Base-by-base conservation (phyloP, 495 filamentous ascomycete genomes). In the Trichoderma erinaceum region DNA sequence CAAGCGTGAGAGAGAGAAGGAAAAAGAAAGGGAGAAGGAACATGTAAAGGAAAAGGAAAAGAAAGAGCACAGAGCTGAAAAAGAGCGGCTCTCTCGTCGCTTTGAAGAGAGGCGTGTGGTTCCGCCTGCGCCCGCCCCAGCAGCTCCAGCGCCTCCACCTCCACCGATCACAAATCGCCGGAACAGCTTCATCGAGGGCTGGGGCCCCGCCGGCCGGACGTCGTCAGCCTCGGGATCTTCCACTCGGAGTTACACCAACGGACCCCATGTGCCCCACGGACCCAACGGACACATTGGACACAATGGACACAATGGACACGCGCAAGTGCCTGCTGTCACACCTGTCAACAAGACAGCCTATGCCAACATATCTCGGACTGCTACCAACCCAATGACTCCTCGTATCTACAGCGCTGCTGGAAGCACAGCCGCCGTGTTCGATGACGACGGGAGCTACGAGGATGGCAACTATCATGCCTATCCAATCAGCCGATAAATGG, bases 151-250 rank as follows among this genome's bases (percentile, higher is more conserved):
- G 69, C 68, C 6, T 68, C 73, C 25, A 67, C 66, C 65, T 73
- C 56, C 56, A 11, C 56, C 27, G 25, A 32, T 32, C 23, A 66
- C 64, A 68, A 67, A 65, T 64, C 73, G 70, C 13, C 75, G 71
- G 67, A 69, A 72, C 67, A 77, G 73, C 75, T 78, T 77, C 71
- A 72, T 78, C 32, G 77, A 78, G 69, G 74, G 75, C 16, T 66
- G 76, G 38, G 76, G 76, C 32, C 74, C 72, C 63, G 66, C 68
- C 63, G 27, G 67, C 56, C 23, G 67, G 29, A 35, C 63, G n/a
- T 46, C 44, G 32, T 15, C 43, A 25, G 32, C 68, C 46, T 38
- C 52, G 43, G 56, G 56, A 61, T 61, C 56, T 12, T 61, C 56
- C 56, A 61, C 56, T 61, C 56, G 56, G 23, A 61, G 56, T 61